Evolutionary conservation across 2,329 filamentous ascomycete species (phyloP), one percentile per base, ranked within the genome.

Genomic region (Botrytis pseudocinerea): DNA sequence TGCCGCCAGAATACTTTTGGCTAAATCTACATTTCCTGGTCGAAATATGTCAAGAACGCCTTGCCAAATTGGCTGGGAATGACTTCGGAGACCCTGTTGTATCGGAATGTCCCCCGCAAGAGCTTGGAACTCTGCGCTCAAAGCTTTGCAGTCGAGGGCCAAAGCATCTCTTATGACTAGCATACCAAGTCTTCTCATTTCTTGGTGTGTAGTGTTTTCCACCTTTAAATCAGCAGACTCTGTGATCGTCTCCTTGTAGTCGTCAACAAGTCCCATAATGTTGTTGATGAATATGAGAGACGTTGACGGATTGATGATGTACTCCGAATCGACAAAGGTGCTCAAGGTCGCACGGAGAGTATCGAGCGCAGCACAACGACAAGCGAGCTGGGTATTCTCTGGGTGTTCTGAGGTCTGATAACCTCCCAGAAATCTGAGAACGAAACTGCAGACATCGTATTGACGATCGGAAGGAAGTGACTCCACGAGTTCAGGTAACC

Each of bases 41-140:
- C 89, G 87, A 66, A 96, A 86, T 40, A 90, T 88, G 68, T 90
- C 87, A 64, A 93, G 85, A 64, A 95, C 91, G 1, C 89, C 87
- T 75, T 93, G 92, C 92, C 95, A 98, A 60, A 97, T 89, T 25
- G 89, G 87, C 25, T 91, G 86, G 0, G 93, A 95, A 73, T 93
- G 88, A 28, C 91, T 89, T 76, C 89, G 89, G 60, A 92, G 81
- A 73, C 92, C 88, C 77, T 90, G 87, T 68, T 92, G 91, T 32
- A 94, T 86, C 61, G 87, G 85, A 61, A 86, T 86, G 32, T 87
- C 86, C 14, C 86, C 84, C 32, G 88, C 85, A 70, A 97, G 87
- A 9, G 90, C 87, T 72, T 88, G 87, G 78, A 89, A 92, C 80
- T 95, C 92, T 69, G 89, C 87, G 66, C 87, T 87, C 7, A 94